phyloP scores from a whole-genome alignment of 148 eudicot genomes.

The Vaccinium vitisidaea region DNA sequence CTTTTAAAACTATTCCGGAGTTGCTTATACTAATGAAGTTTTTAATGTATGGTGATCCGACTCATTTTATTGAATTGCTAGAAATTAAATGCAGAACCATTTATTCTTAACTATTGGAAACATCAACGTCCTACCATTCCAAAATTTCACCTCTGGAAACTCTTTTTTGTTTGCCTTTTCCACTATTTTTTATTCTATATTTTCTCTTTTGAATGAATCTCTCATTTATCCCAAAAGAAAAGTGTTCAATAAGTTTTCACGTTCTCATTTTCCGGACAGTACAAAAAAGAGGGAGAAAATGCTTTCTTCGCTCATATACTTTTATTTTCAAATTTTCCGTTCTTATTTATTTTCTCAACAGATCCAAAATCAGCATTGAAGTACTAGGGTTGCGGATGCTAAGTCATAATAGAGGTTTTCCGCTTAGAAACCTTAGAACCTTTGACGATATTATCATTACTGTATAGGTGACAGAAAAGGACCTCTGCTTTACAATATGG shows the following conservation, averaged over 20 bases:
- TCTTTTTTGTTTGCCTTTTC: neutral
- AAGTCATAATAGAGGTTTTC: neutral
- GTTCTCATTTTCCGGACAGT: neutral
- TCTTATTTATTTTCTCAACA: neutral
- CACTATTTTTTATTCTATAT: neutral
- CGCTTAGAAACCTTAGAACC: neutral
- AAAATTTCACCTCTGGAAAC: too few species aligned
- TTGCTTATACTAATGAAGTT: too few species aligned
- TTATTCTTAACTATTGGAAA: too few species aligned
- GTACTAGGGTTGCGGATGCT: neutral
- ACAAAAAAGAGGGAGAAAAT: neutral
- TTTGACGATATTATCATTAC: neutral
- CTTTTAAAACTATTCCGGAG: too few species aligned
- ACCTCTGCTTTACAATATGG: neutral
- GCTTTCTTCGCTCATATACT: neutral
- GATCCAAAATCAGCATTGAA: neutral
- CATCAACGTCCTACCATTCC: too few species aligned
- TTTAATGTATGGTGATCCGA: too few species aligned
- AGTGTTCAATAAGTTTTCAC: neutral
- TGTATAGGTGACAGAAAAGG: neutral
- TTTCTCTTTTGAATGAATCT: neutral
- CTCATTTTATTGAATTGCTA: too few species aligned
- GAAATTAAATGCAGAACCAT: too few species aligned
- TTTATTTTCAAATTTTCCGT: neutral
- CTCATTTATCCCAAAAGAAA: neutral